Evolutionary conservation across 768 basidiomycete genomes (phyloP).

Genomic region (Boletus patriciae): DNA sequence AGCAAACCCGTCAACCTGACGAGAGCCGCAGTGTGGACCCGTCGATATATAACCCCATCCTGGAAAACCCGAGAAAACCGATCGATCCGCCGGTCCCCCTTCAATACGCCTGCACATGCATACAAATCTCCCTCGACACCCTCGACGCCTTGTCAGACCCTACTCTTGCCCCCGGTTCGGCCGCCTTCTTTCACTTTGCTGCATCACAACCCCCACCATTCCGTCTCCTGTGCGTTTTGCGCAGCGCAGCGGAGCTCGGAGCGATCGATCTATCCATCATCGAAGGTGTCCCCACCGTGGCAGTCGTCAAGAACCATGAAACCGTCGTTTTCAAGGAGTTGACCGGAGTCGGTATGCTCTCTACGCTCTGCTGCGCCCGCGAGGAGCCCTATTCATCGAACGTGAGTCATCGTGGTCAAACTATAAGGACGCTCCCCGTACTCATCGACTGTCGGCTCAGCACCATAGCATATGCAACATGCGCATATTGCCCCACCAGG

Average conservation of each 20-base stretch:
- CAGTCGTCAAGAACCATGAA: constrained; percentile 43
- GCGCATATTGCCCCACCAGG: constrained; percentile 51
- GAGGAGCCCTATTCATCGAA: constrained; percentile 28
- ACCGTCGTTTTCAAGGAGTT: constrained; percentile 45
- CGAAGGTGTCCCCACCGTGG: constrained; percentile 42
- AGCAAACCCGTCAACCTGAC: background rate
- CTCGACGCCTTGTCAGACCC: constrained; percentile 49
- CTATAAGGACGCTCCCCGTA: background rate
- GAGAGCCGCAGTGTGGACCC: constrained; percentile 28
- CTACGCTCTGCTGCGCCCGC: constrained; percentile 42
- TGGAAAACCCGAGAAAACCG: constrained; percentile 34
- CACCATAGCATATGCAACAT: constrained; percentile 51
- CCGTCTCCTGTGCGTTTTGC: constrained; percentile 38
- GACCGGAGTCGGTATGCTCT: constrained; percentile 34
- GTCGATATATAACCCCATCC: constrained; percentile 32
- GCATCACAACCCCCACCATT: constrained; percentile 41
- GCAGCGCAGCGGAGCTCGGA: constrained; percentile 40
- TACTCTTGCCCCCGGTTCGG: constrained; percentile 37
- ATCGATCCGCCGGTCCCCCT: constrained; percentile 47
- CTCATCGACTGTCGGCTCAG: constrained; percentile 30
- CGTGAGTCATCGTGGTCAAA: constrained; percentile 15
- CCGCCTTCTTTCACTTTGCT: constrained; percentile 39
- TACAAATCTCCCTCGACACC: constrained; percentile 41
- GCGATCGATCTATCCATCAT: constrained; percentile 44
- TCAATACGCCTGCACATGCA: constrained; percentile 45